Conservation (phyloP, 495 filamentous ascomycete species). For the Parathielavia hyrcaniae region DNA sequence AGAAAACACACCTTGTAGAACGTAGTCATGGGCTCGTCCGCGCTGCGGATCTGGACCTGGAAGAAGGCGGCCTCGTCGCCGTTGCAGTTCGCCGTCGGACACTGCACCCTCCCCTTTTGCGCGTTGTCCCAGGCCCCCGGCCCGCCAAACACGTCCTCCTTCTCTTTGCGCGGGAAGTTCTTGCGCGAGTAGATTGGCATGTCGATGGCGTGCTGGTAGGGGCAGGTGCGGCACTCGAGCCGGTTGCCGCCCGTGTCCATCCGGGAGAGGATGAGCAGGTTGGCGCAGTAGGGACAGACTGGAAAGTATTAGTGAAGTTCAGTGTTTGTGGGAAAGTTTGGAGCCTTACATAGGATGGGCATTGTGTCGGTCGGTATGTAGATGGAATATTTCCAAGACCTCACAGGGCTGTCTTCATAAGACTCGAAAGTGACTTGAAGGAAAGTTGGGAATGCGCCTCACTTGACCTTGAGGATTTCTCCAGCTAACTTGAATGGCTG, state of each 20-base stretch:
- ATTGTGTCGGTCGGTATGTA: conserved; percentile 34
- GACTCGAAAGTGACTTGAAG: too few relatives aligned
- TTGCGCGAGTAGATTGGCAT: conserved; percentile 70
- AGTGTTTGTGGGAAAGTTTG: background rate
- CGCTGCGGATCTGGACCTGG: conserved; percentile 94
- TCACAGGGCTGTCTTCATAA: too few relatives aligned
- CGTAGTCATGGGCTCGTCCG: conserved; percentile 96
- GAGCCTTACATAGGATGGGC: conserved; percentile 57
- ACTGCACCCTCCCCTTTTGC: conserved; percentile 69
- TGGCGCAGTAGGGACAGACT: conserved; percentile 93
- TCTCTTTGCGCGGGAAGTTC: conserved; percentile 69
- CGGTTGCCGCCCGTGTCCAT: conserved; percentile 48
- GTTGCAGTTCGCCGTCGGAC: conserved; percentile 66
- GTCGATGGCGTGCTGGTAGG: conserved; percentile 74
- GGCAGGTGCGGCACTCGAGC: conserved; percentile 89
- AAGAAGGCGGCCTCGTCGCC: conserved; percentile 82
- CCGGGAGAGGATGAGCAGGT: conserved; percentile 66
- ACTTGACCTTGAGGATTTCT: too few relatives aligned
- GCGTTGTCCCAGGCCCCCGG: conserved; percentile 84
- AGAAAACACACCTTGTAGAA: conserved; percentile 72
- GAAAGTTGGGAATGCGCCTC: too few relatives aligned
- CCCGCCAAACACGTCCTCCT: conserved; percentile 88
- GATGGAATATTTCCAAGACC: too few relatives aligned
- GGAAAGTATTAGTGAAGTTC: conserved; percentile 10
- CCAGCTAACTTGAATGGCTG: too few relatives aligned